These are phyloP conservation scores for Talaromyces nanjingensis DNA, from an alignment of 495 filamentous ascomycete genomes.

Conservation along the genomic window DNA sequence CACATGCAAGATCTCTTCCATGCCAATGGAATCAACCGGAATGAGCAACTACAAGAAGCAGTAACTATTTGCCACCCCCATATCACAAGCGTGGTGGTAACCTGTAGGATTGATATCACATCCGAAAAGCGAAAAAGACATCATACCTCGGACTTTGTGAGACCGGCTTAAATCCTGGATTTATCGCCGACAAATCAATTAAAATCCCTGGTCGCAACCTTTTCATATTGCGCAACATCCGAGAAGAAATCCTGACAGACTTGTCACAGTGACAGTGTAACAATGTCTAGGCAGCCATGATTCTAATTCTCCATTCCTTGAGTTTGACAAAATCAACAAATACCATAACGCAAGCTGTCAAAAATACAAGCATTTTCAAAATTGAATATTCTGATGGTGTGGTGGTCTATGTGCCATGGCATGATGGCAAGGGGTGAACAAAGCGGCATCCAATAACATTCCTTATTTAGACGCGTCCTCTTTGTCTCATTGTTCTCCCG, in stretches of 20 bases:
- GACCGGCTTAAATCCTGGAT: background rate
- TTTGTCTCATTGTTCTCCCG: background rate
- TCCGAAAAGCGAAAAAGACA: background rate
- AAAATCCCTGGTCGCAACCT: background rate
- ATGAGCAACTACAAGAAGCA: background rate
- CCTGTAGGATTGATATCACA: background rate
- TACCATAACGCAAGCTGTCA: background rate
- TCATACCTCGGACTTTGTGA: background rate
- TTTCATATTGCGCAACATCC: background rate
- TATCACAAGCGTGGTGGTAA: background rate
- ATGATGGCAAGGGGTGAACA: background rate
- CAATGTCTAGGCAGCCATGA: background rate
- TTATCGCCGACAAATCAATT: background rate
- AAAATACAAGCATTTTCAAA: background rate
- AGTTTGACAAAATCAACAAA: background rate
- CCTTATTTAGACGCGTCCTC: background rate
- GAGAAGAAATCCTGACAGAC: background rate
- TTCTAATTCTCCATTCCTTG: background rate
- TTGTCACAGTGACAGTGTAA: background rate
- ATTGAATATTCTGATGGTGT: background rate
- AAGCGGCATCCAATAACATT: background rate
- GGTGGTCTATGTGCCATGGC: background rate
- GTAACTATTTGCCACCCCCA: background rate
- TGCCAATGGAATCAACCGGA: background rate
- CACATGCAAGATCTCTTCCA: constrained; percentile 1